Conservation (phyloP, 2,329 filamentous ascomycete genomes). For the Trichothecium roseum region DNA sequence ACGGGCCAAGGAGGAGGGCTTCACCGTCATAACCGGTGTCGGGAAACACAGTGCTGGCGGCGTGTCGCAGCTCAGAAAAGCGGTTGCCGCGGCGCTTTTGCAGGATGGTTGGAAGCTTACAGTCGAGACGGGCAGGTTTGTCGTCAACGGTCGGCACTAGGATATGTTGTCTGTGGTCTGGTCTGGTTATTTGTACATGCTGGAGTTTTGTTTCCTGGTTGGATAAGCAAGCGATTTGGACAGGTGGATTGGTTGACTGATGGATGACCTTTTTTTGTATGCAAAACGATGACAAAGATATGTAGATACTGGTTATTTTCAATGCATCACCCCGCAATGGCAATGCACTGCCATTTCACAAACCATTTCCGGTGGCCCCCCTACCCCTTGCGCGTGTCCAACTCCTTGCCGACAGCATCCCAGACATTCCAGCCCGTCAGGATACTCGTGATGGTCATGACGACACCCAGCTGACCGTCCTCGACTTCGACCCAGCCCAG, state of each 20-base stretch:
- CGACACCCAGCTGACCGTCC: constrained; percentile 41
- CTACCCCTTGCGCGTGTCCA: constrained; percentile 7
- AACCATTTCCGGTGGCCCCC: not conserved
- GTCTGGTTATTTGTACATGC: too few species aligned
- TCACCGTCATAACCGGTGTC: constrained; percentile 69
- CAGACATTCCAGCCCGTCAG: constrained; percentile 52
- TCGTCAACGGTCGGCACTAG: constrained; percentile 50
- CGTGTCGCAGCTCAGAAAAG: constrained; percentile 63
- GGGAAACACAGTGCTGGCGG: constrained; percentile 72
- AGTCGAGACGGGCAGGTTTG: constrained; percentile 57
- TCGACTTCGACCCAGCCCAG: constrained; percentile 50
- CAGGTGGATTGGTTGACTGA: too few species aligned
- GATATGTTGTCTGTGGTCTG: not conserved
- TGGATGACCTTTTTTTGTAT: too few species aligned
- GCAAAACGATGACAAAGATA: too few species aligned
- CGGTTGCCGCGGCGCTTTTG: constrained; percentile 66
- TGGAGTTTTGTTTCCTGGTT: not conserved
- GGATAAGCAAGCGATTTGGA: too few species aligned
- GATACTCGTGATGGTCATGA: constrained; percentile 52
- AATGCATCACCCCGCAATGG: too few species aligned
- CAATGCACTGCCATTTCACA: too few species aligned
- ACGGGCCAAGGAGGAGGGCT: constrained; percentile 36
- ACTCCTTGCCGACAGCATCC: constrained; percentile 32
- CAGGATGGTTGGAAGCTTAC: constrained; percentile 78
- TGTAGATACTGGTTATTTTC: too few species aligned